A percentile compares a stretch with the other conserved stretches of the same genome.
phyloP scores from a whole-genome alignment of 805 yeast genomes.

The Nakazawaea ambrosiae region DNA sequence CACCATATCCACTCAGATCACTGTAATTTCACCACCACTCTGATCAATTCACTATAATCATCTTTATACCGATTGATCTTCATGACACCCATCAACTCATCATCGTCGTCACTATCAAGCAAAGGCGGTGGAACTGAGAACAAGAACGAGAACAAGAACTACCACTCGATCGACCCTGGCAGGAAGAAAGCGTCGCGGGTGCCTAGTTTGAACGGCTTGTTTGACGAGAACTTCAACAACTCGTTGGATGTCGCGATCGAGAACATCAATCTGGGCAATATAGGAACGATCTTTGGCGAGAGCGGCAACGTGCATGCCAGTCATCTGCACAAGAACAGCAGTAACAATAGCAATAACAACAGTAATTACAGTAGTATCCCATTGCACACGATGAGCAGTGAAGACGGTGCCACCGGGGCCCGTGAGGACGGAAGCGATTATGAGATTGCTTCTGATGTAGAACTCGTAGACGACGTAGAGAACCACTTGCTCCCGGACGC shows the following conservation, averaged over 20 bases:
- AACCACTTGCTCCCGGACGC: neutral
- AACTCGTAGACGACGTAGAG: neutral
- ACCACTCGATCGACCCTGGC: neutral
- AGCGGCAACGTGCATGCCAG: slow-evolving; percentile 19
- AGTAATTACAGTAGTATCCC: slow-evolving; percentile 20
- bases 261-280: slow-evolving; percentile 29
- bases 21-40: too few species aligned
- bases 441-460: neutral
- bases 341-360: slow-evolving; percentile 3
- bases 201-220: slow-evolving; percentile 30
- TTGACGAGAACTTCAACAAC: slow-evolving; percentile 58
- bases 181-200: neutral
- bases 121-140: too few species aligned
- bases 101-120: too few species aligned
- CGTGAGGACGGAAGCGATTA: too few species aligned
- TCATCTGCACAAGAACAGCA: slow-evolving; percentile 23
- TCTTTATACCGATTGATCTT: neutral
- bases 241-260: slow-evolving; percentile 63
- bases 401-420: too few species aligned
- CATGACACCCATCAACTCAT: neutral
- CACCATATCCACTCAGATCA: too few species aligned
- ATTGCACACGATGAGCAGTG: slow-evolving; percentile 21
- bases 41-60: too few species aligned
- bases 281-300: slow-evolving; percentile 20
- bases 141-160: too few species aligned